Evolutionary conservation across 2,329 filamentous ascomycete species (phyloP).

Genomic region (Hymenoscyphus scutula): DNA sequence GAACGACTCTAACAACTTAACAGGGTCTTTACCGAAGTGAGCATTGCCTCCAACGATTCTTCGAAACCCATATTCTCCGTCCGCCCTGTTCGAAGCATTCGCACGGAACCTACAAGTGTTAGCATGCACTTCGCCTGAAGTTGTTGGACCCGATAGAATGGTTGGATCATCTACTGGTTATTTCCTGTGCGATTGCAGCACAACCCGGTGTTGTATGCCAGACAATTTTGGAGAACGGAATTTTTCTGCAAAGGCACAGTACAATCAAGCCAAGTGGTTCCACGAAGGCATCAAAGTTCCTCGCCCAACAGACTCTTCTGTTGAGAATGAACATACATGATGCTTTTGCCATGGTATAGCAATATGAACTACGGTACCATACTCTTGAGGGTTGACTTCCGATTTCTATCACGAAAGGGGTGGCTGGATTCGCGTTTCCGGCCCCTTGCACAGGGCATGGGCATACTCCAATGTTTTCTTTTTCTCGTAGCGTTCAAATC

Average conservation of each 20-base stretch:
- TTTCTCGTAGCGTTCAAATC: too few relatives aligned
- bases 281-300: not conserved
- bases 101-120: not conserved
- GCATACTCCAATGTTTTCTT: too few relatives aligned
- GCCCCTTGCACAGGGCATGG: not conserved
- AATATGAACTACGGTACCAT: too few relatives aligned
- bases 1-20: too few relatives aligned
- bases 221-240: not conserved
- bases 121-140: not conserved
- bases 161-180: not conserved
- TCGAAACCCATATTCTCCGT: not conserved
- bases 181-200: not conserved
- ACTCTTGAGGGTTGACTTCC: not conserved
- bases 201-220: not conserved
- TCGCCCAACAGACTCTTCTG: too few relatives aligned
- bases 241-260: not conserved
- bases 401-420: not conserved
- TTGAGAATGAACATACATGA: too few relatives aligned
- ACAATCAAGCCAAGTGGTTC: not conserved
- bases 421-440: not conserved
- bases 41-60: not conserved
- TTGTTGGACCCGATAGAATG: not conserved
- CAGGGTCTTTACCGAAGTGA: too few relatives aligned
- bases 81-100: not conserved
- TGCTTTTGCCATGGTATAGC: too few relatives aligned